These are phyloP conservation scores for Saturnispora ahearnii DNA, from an alignment of 805 yeast species.

Conservation along the genomic window DNA sequence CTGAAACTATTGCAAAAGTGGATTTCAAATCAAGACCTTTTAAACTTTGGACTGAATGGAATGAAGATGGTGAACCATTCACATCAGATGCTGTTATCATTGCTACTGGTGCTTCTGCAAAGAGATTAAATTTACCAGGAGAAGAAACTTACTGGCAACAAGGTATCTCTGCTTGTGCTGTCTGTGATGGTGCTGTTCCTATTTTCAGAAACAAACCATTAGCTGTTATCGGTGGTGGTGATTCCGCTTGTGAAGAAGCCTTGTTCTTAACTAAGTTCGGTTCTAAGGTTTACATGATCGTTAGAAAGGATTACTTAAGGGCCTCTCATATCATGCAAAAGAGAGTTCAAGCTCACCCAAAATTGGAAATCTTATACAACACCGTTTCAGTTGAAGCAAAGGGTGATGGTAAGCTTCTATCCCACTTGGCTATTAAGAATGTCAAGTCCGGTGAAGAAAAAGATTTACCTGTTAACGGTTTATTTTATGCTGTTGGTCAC, in stretches of 20 bases:
- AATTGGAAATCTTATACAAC: slow-evolving; percentile 85
- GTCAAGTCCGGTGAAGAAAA: slow-evolving; percentile 57
- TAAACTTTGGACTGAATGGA: slow-evolving; percentile 94
- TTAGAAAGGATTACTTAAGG: slow-evolving; percentile 88
- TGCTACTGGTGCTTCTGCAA: slow-evolving; percentile 98
- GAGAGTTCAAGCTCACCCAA: slow-evolving; percentile 75
- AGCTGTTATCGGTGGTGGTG: slow-evolving; percentile 99
- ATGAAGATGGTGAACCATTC: slow-evolving; percentile 84
- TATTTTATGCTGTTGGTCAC: slow-evolving; percentile 98
- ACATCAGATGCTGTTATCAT: slow-evolving; percentile 88
- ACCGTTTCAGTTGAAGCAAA: slow-evolving; percentile 79
- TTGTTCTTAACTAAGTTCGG: slow-evolving; percentile 94
- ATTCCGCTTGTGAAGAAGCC: slow-evolving; percentile 99
- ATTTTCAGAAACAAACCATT: slow-evolving; percentile 96
- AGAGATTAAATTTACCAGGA: slow-evolving; percentile 88
- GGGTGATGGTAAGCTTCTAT: slow-evolving; percentile 85
- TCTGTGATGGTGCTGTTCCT: slow-evolving; percentile 99
- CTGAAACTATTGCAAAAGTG: slow-evolving; percentile 90
- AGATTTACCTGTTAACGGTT: slow-evolving; percentile 76
- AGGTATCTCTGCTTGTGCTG: slow-evolving; percentile 99
- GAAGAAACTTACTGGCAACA: slow-evolving; percentile 98
- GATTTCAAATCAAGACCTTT: slow-evolving; percentile 85
- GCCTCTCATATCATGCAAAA: slow-evolving; percentile 97
- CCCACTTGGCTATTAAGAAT: slow-evolving; percentile 56
- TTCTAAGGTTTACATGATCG: slow-evolving; percentile 86